A percentile compares a stretch with the other conserved stretches of the same genome.
These are phyloP conservation scores for Syzygium grande DNA, from an alignment of 345 rosid species.

Conservation along the genomic window DNA sequence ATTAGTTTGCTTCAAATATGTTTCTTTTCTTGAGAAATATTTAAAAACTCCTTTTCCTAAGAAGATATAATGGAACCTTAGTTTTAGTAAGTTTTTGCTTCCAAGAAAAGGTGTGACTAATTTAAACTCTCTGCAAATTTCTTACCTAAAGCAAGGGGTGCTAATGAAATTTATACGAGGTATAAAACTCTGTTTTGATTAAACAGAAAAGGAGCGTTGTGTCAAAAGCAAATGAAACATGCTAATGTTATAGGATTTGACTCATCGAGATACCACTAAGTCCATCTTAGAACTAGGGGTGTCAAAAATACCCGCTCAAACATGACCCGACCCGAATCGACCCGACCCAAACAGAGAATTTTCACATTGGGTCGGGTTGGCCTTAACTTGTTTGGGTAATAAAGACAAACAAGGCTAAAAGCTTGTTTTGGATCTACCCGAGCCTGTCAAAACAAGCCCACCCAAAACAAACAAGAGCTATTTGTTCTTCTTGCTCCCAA, in stretches of 20 bases:
- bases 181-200: background rate
- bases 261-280: background rate
- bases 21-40: background rate
- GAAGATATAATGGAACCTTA: background rate
- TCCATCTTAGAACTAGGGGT: background rate
- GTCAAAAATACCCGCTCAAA: too few relatives aligned
- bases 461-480: too few relatives aligned
- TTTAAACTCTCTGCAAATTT: background rate
- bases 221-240: background rate
- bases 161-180: background rate
- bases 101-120: background rate
- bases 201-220: background rate
- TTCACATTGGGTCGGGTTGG: too few relatives aligned
- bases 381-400: too few relatives aligned
- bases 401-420: too few relatives aligned
- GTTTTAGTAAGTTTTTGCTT: background rate
- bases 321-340: too few relatives aligned
- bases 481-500: too few relatives aligned
- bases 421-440: too few relatives aligned
- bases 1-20: background rate
- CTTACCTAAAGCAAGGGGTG: background rate
- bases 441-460: too few relatives aligned
- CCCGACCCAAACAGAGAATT: too few relatives aligned
- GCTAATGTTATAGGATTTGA: background rate
- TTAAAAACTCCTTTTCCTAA: background rate